A percentile compares a stretch with the other conserved stretches of the same genome.
Evolutionary conservation across 2,329 filamentous ascomycete species (phyloP).

Genomic region (Escovopsis weberi): DNA sequence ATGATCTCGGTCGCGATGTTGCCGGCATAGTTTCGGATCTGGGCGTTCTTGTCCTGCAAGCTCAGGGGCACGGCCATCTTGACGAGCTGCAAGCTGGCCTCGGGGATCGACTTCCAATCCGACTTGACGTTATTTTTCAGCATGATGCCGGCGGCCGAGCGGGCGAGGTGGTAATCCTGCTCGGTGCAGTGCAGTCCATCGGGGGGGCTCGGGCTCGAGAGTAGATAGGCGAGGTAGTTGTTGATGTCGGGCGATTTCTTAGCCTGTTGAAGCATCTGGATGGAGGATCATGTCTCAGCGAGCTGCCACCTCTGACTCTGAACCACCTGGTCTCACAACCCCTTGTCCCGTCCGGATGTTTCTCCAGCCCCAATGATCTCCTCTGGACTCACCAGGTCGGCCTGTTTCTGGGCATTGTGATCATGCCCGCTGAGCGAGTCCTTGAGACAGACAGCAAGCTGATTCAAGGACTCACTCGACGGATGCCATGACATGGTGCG

Average conservation of each 20-base stretch:
- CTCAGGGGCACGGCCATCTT: conserved; percentile 64
- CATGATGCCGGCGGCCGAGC: conserved; percentile 82
- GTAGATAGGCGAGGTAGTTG: conserved; percentile 90
- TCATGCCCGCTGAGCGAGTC: conserved; percentile 84
- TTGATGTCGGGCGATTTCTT: conserved; percentile 84
- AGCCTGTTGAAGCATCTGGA: conserved; percentile 82
- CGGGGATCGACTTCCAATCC: conserved; percentile 61
- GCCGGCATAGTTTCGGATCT: conserved; percentile 80
- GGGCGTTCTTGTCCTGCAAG: conserved; percentile 65
- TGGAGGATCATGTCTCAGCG: conserved; percentile 5
- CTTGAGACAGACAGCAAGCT: conserved; percentile 77
- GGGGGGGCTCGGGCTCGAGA: conserved; percentile 55
- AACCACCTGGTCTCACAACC: background rate
- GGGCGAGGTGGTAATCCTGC: conserved; percentile 57
- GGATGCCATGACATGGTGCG: conserved; percentile 82
- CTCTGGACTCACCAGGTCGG: conserved; percentile 56
- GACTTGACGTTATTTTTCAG: conserved; percentile 84
- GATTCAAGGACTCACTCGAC: conserved; percentile 68
- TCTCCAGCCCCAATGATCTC: too few relatives aligned
- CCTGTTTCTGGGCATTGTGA: conserved; percentile 69
- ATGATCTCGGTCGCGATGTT: conserved; percentile 92
- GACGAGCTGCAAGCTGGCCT: conserved; percentile 59
- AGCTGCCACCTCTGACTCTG: background rate
- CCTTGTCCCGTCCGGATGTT: too few relatives aligned
- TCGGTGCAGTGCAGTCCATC: conserved; percentile 43